Base-by-base conservation (phyloP, 169 alveolate species). In the Fabrea salina region DNA sequence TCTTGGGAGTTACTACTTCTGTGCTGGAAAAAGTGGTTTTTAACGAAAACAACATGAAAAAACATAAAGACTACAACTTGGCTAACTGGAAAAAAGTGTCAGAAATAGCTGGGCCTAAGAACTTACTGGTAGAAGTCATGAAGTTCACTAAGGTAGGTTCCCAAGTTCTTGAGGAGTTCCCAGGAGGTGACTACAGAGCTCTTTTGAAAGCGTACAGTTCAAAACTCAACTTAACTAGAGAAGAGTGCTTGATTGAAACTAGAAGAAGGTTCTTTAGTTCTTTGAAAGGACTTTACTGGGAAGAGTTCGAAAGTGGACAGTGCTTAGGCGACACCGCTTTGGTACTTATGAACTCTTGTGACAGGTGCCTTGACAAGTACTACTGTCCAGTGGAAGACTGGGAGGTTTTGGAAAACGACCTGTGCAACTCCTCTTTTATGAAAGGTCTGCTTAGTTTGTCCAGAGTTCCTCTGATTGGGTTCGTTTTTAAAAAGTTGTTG, bases 201-300 rank as follows among this genome's bases (percentile, higher is more conserved):
- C 39, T 70, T n/a, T 13, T 37, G 49, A 25, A 47, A 13, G 37
- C 16, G 40, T 70, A 70, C 5, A 8, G 11, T 3, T 47, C 40
- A 27, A 41, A 47, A 25, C 37, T 50, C 44, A 70, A 41, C 25
- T 37, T 70, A 3, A 44, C 67, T 44, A 13, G 25, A 22, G 35
- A 50, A 6, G 67, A 43, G 37, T n/a, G 41, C 4, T 43, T 35
- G 1, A 30, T 50, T 27, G 79, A 70, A 39, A 44, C 49, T 16
- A 43, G 66, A 8, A 43, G 25, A 25, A 70, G 79, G 49, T 70
- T 44, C 49, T 50, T 27, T 47, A 27, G 50, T 27, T 32, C 49
- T 2, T 27, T 70, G 19, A 70, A 70, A 33, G 49, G 79, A 50
- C 25, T 43, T 47, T 70, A 70, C 35, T 70, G 79, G 79, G 27